A percentile compares a stretch with the other conserved stretches of the same genome.
These are phyloP conservation scores for Alternaria sp. DNA, from an alignment of 2,329 filamentous ascomycete species.

Conservation along the genomic window DNA sequence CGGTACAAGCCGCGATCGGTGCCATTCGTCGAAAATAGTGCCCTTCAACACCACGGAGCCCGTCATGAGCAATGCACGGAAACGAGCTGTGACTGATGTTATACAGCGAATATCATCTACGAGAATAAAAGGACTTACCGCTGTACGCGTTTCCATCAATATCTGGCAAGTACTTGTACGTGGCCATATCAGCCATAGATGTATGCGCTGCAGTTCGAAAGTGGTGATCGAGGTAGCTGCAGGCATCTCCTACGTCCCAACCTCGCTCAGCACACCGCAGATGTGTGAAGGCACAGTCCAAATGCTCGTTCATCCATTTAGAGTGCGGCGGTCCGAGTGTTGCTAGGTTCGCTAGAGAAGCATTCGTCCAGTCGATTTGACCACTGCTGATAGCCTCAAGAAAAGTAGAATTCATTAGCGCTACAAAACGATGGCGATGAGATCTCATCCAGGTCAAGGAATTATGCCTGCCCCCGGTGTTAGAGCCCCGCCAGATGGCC, in stretches of 20 bases:
- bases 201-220: constrained; percentile 2
- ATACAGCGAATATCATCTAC: neutral
- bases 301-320: neutral
- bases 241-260: neutral
- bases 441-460: neutral
- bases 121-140: neutral
- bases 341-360: neutral
- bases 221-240: neutral
- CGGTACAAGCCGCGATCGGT: neutral
- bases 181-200: neutral
- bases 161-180: neutral
- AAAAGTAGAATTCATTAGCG: neutral
- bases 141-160: neutral
- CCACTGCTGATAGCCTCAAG: neutral
- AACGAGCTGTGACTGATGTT: neutral
- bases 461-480: neutral
- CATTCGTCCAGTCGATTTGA: neutral
- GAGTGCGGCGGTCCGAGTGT: neutral
- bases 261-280: neutral
- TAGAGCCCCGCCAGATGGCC: constrained; percentile 1
- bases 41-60: constrained; percentile 1
- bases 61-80: constrained; percentile 2
- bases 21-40: constrained; percentile 2
- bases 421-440: constrained; percentile 3
- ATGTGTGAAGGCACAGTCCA: neutral